Conservation (phyloP, 345 rosid genomes). For the Moricandia arvensis region DNA sequence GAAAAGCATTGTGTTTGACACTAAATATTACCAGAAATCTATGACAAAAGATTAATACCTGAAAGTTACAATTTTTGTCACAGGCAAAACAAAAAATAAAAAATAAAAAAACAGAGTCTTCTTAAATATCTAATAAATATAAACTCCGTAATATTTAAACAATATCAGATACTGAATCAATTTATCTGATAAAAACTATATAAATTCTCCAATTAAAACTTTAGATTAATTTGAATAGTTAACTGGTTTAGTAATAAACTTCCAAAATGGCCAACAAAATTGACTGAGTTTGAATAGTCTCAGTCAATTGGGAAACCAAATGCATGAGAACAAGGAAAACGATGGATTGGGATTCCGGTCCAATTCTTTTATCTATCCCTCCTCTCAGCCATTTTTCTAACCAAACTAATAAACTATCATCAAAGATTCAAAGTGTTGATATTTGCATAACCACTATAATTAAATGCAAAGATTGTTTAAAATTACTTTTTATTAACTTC, state of each 20-base stretch:
- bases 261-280: not conserved
- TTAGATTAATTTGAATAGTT: not conserved
- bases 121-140: not conserved
- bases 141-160: not conserved
- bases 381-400: constrained; percentile 2
- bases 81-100: not conserved
- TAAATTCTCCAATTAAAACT: not conserved
- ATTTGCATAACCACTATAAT: not conserved
- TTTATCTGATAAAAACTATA: not conserved
- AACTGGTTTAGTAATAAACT: not conserved
- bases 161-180: not conserved
- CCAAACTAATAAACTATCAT: not conserved
- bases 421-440: not conserved
- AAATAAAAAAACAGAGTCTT: not conserved
- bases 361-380: constrained; percentile 13
- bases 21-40: not conserved
- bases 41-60: not conserved
- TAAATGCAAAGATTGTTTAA: not conserved
- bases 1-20: not conserved
- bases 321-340: constrained; percentile 2
- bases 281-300: constrained; percentile 12
- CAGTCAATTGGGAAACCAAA: constrained; percentile 5
- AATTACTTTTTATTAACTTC: too few species aligned
- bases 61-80: not conserved
- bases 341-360: constrained; percentile 8